Conservation (phyloP, 345 rosid species). For the Moringa oleifera region DNA sequence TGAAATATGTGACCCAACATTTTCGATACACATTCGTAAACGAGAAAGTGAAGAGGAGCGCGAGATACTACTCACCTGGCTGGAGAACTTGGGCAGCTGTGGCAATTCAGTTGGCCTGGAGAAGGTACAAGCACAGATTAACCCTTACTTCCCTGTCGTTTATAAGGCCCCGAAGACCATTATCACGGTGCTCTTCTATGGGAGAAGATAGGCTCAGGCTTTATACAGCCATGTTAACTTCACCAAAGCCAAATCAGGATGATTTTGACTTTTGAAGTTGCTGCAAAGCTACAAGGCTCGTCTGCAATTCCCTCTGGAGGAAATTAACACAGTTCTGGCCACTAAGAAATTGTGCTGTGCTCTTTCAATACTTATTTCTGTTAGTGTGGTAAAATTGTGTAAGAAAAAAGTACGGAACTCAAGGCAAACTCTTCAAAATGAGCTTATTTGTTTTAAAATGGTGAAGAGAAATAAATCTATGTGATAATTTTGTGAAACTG, state of each 20-base stretch:
- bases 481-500: too few species aligned
- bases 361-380: too few species aligned
- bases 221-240: conserved; percentile 85
- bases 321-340: too few species aligned
- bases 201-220: conserved; percentile 89
- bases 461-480: too few species aligned
- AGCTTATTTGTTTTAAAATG: too few species aligned
- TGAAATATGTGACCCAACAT: conserved; percentile 91
- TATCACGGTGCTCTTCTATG: conserved; percentile 75
- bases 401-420: too few species aligned
- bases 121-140: conserved; percentile 75
- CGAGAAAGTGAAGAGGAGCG: conserved; percentile 86
- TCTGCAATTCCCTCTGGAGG: too few species aligned
- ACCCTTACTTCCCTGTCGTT: conserved; percentile 82
- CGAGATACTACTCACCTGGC: conserved; percentile 91
- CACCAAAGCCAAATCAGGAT: conserved; percentile 94
- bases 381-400: too few species aligned
- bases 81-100: conserved; percentile 99
- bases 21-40: conserved; percentile 93
- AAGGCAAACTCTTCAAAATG: too few species aligned
- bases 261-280: conserved; percentile 63
- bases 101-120: conserved; percentile 95
- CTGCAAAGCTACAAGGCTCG: too few species aligned
- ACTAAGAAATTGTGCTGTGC: too few species aligned
- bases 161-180: conserved; percentile 83